Base-by-base conservation (phyloP, 768 basidiomycete genomes). In the Trametopsis cervina region DNA sequence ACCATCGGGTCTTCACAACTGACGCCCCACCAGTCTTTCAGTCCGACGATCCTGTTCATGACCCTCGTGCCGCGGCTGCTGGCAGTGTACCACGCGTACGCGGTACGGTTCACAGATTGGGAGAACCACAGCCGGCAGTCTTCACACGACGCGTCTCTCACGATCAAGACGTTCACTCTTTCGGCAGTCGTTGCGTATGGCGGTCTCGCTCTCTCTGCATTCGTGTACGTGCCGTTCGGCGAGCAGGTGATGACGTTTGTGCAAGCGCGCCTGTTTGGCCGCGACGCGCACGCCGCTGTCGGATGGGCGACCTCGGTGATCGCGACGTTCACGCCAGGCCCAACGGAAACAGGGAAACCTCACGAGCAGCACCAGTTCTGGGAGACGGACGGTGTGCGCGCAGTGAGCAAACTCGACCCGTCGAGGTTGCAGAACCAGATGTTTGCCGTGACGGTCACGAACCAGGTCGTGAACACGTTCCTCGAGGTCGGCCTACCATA, bases 211-310 rank as follows among this genome's bases (percentile, higher is more conserved):
- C 79, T 98, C 13, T 90, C 86, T n/a, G 92, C 94, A 13, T 97
- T 93, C 60, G 78, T 96, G 42, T 99, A 98, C 62, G 89, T 95
- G 3, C 93, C 93, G 0, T 96, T 94, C 54, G 93, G 93, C 23
- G 85, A 85, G 60, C 76, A 77, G 44, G 80, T 91, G 52, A 91
- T 93, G 87, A 68, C 73, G 6, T 61, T 71, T 42, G 69, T 76
- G 1, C 67, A 68, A 41, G 37, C 43, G 27, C 51, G 53, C 42
- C 52, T 65, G 3, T 60, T 59, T 55, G 47, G 65, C 37, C 39
- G 50, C 17, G 44, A 59, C 17, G 36, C 50, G 4, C 24, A 48
- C 18, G 41, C 42, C 4, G 54, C 56, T 4, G 44, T 52, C 23
- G 44, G 26, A 1, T 58, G 54, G 59, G 47, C 55, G 4, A 25